Evolutionary conservation across 1,284 basidiomycete species (phyloP), one percentile per base, ranked within the genome.

Genomic region (Xanthoconium separans): DNA sequence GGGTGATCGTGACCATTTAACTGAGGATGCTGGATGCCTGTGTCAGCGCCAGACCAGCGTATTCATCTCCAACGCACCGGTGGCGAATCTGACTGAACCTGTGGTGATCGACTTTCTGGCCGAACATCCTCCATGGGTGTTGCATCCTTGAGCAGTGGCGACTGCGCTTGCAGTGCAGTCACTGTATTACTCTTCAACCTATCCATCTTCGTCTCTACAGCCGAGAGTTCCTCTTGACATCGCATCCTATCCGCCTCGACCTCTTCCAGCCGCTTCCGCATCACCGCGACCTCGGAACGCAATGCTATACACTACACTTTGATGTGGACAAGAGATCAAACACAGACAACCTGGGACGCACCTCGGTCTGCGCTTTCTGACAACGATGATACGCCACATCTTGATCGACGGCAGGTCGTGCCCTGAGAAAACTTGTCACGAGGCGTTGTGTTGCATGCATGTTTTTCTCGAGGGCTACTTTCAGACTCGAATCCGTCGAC

Each of bases 181-280:
- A 88, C 79, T 2, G 83, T 80, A 54, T 77, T 78, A 68, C 90
- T 93, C 62, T 79, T 80, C 48, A 86, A 66, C 39, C 90, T 80
- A 64, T 94, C 92, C 44, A 85, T 67, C n/a, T 84, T 82, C 59
- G 80, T 87, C 72, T 93, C 86, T 0, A 85, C 81, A 7, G 75
- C 73, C 7, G 80, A 65, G 27, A 94, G 80, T 42, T 85, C 81
- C 36, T 79, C 76, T 51, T 80, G 77, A 54, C 80, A 81, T 52
- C 70, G 69, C 49, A 86, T 80, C 47, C 77, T 82, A 57, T 85
- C 77, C 18, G 74, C 69, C 59, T 83, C 76, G 0, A 78, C 72
- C 50, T 86, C 80, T 37, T 78, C 73, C 44, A 93, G 74, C 65
- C 80, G 78, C 27, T 77, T 70, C 45, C 80, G 80, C 47, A 87